Evolutionary conservation across 805 yeast genomes (phyloP).

Genomic region (Metschnikowia baotianmanensis): DNA sequence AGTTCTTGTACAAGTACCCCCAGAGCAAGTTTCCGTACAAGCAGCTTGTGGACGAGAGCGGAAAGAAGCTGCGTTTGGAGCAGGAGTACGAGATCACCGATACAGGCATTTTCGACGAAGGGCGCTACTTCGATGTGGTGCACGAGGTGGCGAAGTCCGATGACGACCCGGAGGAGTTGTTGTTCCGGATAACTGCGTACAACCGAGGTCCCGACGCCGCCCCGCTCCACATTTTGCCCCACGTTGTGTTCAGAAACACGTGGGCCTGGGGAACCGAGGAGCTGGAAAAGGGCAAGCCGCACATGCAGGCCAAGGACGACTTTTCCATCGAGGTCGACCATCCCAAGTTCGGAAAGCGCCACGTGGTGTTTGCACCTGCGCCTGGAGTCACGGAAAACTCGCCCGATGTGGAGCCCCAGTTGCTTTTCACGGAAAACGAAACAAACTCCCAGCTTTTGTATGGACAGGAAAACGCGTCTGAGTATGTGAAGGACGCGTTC

Average conservation of each 20-base stretch:
- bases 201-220: constrained; percentile 81
- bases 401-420: constrained; percentile 69
- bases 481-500: constrained; percentile 84
- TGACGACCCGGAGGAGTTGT: constrained; percentile 74
- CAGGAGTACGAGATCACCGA: constrained; percentile 82
- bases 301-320: constrained; percentile 39
- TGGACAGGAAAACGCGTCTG: constrained; percentile 54
- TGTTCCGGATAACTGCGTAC: constrained; percentile 83
- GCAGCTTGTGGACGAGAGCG: constrained; percentile 65
- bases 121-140: constrained; percentile 80
- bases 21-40: constrained; percentile 80
- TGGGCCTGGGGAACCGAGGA: constrained; percentile 87
- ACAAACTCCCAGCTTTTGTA: constrained; percentile 72
- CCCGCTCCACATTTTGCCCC: constrained; percentile 86
- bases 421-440: constrained; percentile 87
- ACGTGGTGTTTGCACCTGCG: constrained; percentile 73
- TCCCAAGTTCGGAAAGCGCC: constrained; percentile 63
- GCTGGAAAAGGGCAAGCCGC: constrained; percentile 47
- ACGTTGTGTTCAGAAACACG: constrained; percentile 78
- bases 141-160: constrained; percentile 88
- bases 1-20: constrained; percentile 90
- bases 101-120: constrained; percentile 69
- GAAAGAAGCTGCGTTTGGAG: constrained; percentile 61
- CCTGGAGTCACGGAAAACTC: constrained; percentile 63
- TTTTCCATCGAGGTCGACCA: constrained; percentile 60